These are phyloP conservation scores for Corynespora cassiicola DNA, from an alignment of 2,329 filamentous ascomycete genomes.

Conservation along the genomic window DNA sequence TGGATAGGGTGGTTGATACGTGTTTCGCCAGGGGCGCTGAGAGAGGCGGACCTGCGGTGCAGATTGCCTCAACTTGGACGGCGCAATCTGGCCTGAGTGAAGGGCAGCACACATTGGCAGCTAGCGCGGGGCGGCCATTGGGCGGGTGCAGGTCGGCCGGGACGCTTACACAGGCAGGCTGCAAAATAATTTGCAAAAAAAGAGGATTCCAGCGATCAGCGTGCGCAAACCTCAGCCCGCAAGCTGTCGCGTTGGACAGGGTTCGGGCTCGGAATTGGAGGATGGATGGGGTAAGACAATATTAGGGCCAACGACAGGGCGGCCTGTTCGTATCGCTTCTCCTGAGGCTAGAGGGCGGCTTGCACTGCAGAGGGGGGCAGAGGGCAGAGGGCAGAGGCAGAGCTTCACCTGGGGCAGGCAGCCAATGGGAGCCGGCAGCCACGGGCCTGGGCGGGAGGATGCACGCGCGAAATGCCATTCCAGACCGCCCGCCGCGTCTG, in stretches of 20 bases:
- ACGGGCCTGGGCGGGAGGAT: conserved; percentile 35
- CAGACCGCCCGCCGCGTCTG: conserved; percentile 31
- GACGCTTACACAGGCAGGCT: conserved; percentile 28
- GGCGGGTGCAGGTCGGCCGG: conserved; percentile 35
- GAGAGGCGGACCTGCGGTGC: conserved; percentile 42
- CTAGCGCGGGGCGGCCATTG: conserved; percentile 23
- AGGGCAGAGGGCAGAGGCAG: too few species aligned
- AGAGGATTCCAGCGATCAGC: conserved; percentile 43
- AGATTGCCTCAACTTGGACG: conserved; percentile 46
- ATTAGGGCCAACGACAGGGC: conserved; percentile 29
- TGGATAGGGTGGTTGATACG: too few species aligned
- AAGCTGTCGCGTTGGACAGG: conserved; percentile 42
- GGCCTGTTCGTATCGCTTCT: conserved; percentile 39
- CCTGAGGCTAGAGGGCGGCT: conserved; percentile 27
- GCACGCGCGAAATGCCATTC: conserved; percentile 29
- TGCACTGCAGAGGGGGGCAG: conserved; percentile 33
- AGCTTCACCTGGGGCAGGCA: conserved; percentile 7
- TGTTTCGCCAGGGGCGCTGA: conserved; percentile 45
- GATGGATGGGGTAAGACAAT: conserved; percentile 43
- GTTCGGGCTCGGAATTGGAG: conserved; percentile 42
- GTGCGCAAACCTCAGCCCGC: conserved; percentile 41
- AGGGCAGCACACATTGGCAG: too few species aligned
- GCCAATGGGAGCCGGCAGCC: conserved; percentile 40
- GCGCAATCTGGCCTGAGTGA: conserved; percentile 31
- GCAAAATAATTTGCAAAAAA: conserved; percentile 37